Conservation (phyloP, 192 early-diverging fungal genomes). For the Piromyces finnis region DNA sequence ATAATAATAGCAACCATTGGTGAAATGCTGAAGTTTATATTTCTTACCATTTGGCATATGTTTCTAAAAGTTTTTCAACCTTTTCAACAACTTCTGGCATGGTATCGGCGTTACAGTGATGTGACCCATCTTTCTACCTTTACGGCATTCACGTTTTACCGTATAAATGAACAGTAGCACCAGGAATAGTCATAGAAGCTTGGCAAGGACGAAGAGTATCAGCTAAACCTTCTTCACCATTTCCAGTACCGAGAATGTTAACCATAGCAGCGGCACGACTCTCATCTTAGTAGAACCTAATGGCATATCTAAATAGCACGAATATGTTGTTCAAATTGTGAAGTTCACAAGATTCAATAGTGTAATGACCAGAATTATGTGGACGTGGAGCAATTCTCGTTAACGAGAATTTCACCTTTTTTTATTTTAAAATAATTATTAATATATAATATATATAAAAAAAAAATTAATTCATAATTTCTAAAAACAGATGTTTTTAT, state of each 20-base stretch:
- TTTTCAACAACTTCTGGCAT: slow-evolving; percentile 57
- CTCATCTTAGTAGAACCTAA: slow-evolving; percentile 74
- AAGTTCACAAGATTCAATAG: slow-evolving; percentile 94
- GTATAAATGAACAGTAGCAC: slow-evolving; percentile 83
- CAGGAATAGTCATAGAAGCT: slow-evolving; percentile 54
- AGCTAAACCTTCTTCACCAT: slow-evolving; percentile 19
- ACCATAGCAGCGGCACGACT: slow-evolving; percentile 83
- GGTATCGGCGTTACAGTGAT: slow-evolving; percentile 75
- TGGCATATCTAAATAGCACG: slow-evolving; percentile 82
- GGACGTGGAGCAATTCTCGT: slow-evolving; percentile 98
- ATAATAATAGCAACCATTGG: slow-evolving; percentile 95
- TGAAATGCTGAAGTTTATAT: slow-evolving; percentile 2
- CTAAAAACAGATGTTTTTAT: too few relatives aligned
- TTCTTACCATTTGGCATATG: slow-evolving; percentile 12
- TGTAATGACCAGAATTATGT: slow-evolving; percentile 98
- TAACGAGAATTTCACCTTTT: slow-evolving; percentile 60
- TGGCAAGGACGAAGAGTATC: slow-evolving; percentile 45
- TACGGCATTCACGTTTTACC: slow-evolving; percentile 78
- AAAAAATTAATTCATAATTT: too few relatives aligned
- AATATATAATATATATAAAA: too few relatives aligned
- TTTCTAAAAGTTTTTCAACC: slow-evolving; percentile 32
- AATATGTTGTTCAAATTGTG: slow-evolving; percentile 90
- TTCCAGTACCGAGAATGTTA: slow-evolving; percentile 71
- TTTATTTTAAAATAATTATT: too few relatives aligned
- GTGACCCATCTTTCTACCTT: slow-evolving; percentile 95